These are phyloP conservation scores for Taxillus chinensis DNA, from an alignment of 164 flowering plant genomes.

Conservation along the genomic window DNA sequence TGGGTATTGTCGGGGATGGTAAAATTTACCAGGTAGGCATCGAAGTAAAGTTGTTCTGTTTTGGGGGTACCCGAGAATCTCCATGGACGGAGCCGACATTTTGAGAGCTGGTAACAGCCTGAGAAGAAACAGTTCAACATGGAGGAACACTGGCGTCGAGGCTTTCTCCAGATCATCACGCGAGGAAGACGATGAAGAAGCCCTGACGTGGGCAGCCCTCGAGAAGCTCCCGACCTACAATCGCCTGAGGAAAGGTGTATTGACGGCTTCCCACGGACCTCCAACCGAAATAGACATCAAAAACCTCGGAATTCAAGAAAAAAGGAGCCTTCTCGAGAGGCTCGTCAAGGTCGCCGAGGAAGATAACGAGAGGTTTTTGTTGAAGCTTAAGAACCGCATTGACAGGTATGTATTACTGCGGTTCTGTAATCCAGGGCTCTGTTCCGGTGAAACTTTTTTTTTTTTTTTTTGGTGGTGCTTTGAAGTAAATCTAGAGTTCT, in stretches of 20 bases:
- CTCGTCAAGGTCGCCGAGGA: slow-evolving; percentile 2
- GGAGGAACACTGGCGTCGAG: not conserved
- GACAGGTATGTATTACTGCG: slow-evolving; percentile 2
- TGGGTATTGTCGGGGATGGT: no score
- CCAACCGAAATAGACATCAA: not conserved
- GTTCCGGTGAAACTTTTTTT: no score
- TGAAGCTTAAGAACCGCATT: slow-evolving; percentile 14
- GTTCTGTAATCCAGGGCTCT: no score
- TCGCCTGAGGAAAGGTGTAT: slow-evolving; percentile 1
- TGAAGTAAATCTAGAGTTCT: no score
- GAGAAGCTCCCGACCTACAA: slow-evolving; percentile 29
- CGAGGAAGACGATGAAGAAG: slow-evolving; percentile 41
- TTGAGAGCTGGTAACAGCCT: not conserved
- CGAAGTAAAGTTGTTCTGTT: no score
- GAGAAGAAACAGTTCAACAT: slow-evolving; percentile 17
- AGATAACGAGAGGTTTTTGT: slow-evolving; percentile 12
- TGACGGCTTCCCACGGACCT: not conserved
- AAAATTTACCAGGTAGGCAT: no score
- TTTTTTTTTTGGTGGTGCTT: no score
- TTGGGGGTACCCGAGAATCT: no score
- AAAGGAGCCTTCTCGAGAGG: not conserved
- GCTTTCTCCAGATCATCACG: not conserved
- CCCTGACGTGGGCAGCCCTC: slow-evolving; percentile 47
- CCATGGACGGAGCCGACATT: not conserved
- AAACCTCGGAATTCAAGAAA: slow-evolving; percentile 1